phyloP scores from a whole-genome alignment of 306 rosid genomes.

The Acacia confusa region DNA sequence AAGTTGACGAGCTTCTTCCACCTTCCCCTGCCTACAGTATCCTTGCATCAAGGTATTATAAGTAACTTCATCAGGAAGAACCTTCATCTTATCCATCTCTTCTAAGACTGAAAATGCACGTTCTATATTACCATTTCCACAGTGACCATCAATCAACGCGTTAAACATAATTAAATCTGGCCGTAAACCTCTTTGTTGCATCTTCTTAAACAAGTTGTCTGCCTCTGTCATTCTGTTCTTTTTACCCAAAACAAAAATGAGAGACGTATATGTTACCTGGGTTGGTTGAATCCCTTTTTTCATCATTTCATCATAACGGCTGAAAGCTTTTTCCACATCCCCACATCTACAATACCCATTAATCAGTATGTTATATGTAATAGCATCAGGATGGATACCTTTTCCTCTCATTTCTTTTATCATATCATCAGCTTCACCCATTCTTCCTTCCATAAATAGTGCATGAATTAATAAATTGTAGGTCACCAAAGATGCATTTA shows the following conservation, averaged over 20 bases:
- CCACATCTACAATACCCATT: neutral
- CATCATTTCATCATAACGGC: neutral
- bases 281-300: neutral
- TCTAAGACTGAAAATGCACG: neutral
- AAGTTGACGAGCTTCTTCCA: neutral
- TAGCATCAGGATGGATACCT: neutral
- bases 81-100: neutral
- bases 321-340: neutral
- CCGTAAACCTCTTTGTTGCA: neutral
- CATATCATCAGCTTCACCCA: neutral
- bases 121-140: neutral
- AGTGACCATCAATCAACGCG: neutral
- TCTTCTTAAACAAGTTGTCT: neutral
- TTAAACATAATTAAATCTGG: neutral
- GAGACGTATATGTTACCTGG: neutral
- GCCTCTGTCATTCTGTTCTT: neutral
- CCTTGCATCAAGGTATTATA: neutral
- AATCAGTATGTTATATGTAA: neutral
- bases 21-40: neutral
- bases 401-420: neutral
- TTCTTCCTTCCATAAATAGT: neutral
- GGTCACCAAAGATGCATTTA: neutral
- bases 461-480: neutral
- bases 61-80: neutral
- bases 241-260: neutral